Base-by-base conservation (phyloP, 352 stramenopile species). In the Saprolegnia parasitica region DNA sequence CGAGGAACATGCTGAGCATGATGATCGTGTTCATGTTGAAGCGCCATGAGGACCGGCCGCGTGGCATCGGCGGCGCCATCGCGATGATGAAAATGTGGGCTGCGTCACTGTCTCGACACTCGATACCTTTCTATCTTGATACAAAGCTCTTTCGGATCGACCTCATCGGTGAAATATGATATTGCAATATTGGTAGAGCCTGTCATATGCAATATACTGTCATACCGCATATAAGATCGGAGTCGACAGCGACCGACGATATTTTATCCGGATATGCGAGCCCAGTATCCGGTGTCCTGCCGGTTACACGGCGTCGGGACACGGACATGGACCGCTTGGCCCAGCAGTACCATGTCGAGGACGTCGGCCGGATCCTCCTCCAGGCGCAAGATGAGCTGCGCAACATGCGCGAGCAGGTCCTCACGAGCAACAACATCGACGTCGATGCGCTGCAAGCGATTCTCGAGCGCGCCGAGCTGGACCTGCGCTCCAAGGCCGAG, bases 361-460 rank as follows among this genome's bases (percentile, higher is more conserved):
- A 94, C 76, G 83, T 94, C 26, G 86, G 84, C 0, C 80, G 86
- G 56, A 84, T 94, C 56, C 70, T 94, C 20, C 66, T 94, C 60
- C 81, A 94, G 75, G 91, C 86, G 16, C 84, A 94, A 72, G 81
- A 94, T 46, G 81, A 94, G 29, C 74, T 94, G 24, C 81, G 83
- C 18, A 76, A 81, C 37, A 84, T 94, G 65, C 79, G 84, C 23
- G 84, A 91, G 74, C 78, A 91, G 49, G 81, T 94, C 73, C 77
- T 76, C 5, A 72, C 72, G 37, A 1, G 72, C 73, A n/a, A 74
- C 79, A 10, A 68, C 75, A 9, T 61, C 73, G 24, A 77, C 72
- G 0, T 67, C 76, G 40, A 81, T 76, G 61, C 67, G 73, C 45
- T 94, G 60, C 77, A 90, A 32, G 81, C 85, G 52, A 91, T 94